A percentile compares a stretch with the other conserved stretches of the same genome.
Conservation (phyloP, 1,284 basidiomycete genomes). For the Rhizoctonia solani region DNA sequence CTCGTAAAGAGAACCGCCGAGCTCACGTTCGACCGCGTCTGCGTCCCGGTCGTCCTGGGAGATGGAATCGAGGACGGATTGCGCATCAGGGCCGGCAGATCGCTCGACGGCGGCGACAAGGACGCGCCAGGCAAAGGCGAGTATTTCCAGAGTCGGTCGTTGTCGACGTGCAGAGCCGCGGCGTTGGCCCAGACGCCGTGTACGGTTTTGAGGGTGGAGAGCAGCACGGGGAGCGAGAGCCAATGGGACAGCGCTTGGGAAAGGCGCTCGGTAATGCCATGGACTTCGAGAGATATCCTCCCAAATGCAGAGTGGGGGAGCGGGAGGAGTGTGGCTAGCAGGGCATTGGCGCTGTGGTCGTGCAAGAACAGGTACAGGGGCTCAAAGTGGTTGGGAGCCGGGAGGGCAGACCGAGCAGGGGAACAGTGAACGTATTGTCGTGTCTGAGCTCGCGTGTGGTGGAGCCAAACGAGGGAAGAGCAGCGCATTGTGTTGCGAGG, state of each 20-base stretch:
- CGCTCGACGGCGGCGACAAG: conserved; percentile 15
- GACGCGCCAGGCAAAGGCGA: conserved; percentile 4
- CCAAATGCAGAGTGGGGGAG: background rate
- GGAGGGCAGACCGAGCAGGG: background rate
- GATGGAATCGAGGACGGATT: background rate
- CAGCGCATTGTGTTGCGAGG: conserved; percentile 15
- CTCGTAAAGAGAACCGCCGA: conserved; percentile 19
- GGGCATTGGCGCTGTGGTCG: background rate
- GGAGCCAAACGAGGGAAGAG: background rate
- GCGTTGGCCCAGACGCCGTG: conserved; percentile 28
- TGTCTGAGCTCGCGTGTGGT: conserved; percentile 6
- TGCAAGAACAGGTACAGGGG: background rate
- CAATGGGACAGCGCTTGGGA: background rate
- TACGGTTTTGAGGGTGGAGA: background rate
- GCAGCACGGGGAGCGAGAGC: conserved; percentile 13
- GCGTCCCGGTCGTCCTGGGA: conserved; percentile 24
- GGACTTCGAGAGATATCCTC: background rate
- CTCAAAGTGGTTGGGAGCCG: background rate
- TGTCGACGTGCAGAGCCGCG: background rate
- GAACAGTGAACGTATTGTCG: conserved; percentile 2
- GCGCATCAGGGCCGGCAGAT: background rate
- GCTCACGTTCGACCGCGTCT: conserved; percentile 12
- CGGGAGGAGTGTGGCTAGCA: conserved; percentile 2
- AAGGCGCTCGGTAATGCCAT: background rate
- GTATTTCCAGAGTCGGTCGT: conserved; percentile 21